Percentiles rank a stretch among this genome's conserved stretches.
Conservation (phyloP, 306 rosid genomes). For the Cicer pinnatifidum region DNA sequence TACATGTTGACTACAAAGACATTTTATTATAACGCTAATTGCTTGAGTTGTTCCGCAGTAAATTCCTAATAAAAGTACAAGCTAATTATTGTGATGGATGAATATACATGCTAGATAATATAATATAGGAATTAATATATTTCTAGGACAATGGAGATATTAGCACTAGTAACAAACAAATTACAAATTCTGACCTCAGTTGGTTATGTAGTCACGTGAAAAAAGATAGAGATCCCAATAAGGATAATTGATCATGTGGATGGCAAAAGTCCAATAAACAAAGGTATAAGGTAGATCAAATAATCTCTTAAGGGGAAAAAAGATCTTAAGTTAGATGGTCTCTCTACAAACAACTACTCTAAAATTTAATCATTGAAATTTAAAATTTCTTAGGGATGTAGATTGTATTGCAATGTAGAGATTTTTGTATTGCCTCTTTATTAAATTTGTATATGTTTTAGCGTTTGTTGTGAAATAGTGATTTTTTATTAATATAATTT, state of each 20-base stretch:
- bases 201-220: not conserved
- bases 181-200: not conserved
- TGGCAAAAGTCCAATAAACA: not conserved
- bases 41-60: not conserved
- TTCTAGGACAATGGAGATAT: not conserved
- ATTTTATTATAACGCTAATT: not conserved
- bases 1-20: too few relatives aligned
- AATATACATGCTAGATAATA: not conserved
- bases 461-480: too few relatives aligned
- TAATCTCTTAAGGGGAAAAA: not conserved
- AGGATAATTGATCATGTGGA: not conserved
- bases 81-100: not conserved
- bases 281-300: not conserved
- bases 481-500: too few relatives aligned
- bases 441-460: too few relatives aligned
- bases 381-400: constrained; percentile 20
- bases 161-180: not conserved
- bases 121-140: not conserved
- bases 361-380: constrained; percentile 3
- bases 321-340: not conserved
- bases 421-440: too few relatives aligned
- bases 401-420: not conserved
- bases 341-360: not conserved
- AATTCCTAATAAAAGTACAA: not conserved
- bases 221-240: not conserved